Evolutionary conservation across 257 asterid species (phyloP).

Genomic region (Phtheirospermum japonicum): DNA sequence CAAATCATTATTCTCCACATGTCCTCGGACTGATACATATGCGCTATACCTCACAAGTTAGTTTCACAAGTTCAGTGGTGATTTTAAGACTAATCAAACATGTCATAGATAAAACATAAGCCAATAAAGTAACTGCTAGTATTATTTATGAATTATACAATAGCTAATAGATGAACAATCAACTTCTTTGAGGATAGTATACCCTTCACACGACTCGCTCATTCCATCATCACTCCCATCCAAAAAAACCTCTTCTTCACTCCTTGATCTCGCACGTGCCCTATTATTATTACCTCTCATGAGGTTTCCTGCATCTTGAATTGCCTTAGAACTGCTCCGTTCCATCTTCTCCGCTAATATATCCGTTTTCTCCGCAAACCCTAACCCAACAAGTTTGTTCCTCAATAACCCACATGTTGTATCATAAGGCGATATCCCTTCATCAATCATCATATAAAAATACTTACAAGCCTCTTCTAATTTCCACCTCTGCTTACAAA

Average conservation of each 20-base stretch:
- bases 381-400: constrained; percentile 60
- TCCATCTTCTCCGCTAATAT: too few species aligned
- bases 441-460: constrained; percentile 85
- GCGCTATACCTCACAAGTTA: too few species aligned
- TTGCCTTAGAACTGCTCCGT: constrained; percentile 55
- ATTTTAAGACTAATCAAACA: too few species aligned
- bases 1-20: too few species aligned
- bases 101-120: too few species aligned
- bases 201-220: neutral
- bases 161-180: too few species aligned
- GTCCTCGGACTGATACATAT: too few species aligned
- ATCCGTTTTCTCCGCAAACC: constrained; percentile 64
- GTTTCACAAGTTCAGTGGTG: too few species aligned
- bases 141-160: too few species aligned
- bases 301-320: constrained; percentile 47
- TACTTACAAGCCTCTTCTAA: constrained; percentile 71
- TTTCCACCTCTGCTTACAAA: constrained; percentile 70
- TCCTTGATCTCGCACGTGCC: too few species aligned
- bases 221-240: constrained; percentile 52
- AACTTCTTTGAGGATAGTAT: too few species aligned
- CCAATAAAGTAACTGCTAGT: too few species aligned
- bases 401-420: constrained; percentile 67
- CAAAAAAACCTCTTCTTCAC: constrained; percentile 39
- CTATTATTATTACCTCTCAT: constrained; percentile 78
- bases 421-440: constrained; percentile 75